phyloP scores from a whole-genome alignment of 345 rosid genomes.

The Camelina sativa region DNA sequence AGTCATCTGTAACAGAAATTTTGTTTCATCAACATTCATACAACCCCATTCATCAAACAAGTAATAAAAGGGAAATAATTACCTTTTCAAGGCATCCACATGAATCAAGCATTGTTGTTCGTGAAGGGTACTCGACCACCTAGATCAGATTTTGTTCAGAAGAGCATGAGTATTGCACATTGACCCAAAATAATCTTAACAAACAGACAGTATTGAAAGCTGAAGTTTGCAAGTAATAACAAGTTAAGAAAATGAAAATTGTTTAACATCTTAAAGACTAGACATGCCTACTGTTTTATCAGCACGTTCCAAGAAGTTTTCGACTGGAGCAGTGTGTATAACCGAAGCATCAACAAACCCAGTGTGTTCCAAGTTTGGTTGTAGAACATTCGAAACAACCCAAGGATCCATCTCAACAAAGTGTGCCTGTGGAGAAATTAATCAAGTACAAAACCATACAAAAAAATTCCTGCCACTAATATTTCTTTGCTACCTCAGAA shows the following conservation, averaged over 20 bases:
- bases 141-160: conserved; percentile 41
- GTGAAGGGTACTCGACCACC: conserved; percentile 91
- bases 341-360: conserved; percentile 80
- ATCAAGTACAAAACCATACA: conserved; percentile 9
- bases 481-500: conserved; percentile 58
- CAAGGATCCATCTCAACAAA: conserved; percentile 99
- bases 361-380: conserved; percentile 87
- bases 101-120: conserved; percentile 78
- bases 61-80: conserved; percentile 17
- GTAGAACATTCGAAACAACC: conserved; percentile 81
- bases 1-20: conserved; percentile 59
- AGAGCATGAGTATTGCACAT: conserved; percentile 1
- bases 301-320: conserved; percentile 67
- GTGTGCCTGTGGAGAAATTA: conserved; percentile 59
- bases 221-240: too few relatives aligned
- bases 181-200: background rate
- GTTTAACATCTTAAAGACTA: conserved; percentile 25
- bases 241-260: background rate
- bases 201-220: conserved; percentile 6
- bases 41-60: conserved; percentile 4
- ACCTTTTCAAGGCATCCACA: conserved; percentile 94
- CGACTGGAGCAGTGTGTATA: conserved; percentile 81
- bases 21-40: conserved; percentile 25
- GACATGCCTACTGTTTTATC: conserved; percentile 65
- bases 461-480: conserved; percentile 5